phyloP scores from a whole-genome alignment of 768 basidiomycete species.

The Tephrocybe sp. region DNA sequence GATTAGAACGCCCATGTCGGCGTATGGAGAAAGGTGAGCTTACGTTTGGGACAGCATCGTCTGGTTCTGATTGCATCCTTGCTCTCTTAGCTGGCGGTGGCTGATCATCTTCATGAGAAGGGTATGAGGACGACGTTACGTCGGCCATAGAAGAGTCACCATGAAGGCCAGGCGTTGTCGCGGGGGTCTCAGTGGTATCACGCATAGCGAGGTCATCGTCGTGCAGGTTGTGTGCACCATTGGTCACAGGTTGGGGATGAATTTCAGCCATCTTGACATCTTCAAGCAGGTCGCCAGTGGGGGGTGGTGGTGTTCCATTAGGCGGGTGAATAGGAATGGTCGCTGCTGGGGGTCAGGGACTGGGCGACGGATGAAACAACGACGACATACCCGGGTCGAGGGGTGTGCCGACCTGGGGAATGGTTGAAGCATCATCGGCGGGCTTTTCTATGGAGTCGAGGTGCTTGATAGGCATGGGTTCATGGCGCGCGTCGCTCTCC shows the following conservation, averaged over 20 bases:
- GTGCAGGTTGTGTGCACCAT: constrained; percentile 27
- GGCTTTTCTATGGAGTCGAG: constrained; percentile 35
- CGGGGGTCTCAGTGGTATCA: constrained; percentile 36
- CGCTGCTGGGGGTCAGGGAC: constrained; percentile 31
- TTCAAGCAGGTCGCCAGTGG: constrained; percentile 38
- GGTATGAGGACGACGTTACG: constrained; percentile 30
- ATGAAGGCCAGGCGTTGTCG: constrained; percentile 35
- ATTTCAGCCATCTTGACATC: constrained; percentile 62
- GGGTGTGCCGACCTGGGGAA: constrained; percentile 42
- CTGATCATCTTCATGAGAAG: constrained; percentile 53
- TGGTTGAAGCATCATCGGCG: constrained; percentile 38
- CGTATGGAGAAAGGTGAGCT: constrained; percentile 44
- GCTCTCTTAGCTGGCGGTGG: constrained; percentile 85
- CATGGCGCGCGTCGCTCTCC: constrained; percentile 67
- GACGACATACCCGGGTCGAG: constrained; percentile 49
- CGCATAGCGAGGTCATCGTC: constrained; percentile 40
- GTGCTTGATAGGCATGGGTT: constrained; percentile 50
- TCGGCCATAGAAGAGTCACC: constrained; percentile 39
- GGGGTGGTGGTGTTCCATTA: constrained; percentile 44
- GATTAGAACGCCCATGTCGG: constrained; percentile 56
- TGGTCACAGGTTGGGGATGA: constrained; percentile 22
- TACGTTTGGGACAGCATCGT: constrained; percentile 75
- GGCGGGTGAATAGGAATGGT: constrained; percentile 43
- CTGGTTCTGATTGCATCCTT: constrained; percentile 71
- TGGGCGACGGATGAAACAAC: constrained; percentile 18